Percentiles rank a stretch among this genome's conserved stretches.
These are phyloP conservation scores for Clausena lansium DNA, from an alignment of 345 rosid genomes.

Conservation along the genomic window DNA sequence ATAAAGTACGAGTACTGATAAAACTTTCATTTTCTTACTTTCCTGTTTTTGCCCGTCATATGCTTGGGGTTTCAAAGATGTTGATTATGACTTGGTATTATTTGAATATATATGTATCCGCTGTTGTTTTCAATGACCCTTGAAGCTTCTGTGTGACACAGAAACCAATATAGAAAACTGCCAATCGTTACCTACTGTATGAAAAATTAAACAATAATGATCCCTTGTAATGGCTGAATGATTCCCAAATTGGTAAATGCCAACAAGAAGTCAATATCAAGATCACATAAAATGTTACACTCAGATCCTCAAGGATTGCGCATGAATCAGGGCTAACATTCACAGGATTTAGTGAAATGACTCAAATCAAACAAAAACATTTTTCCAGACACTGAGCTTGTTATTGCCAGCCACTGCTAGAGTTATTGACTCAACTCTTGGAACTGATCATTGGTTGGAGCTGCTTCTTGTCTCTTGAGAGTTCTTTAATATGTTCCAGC, in stretches of 20 bases:
- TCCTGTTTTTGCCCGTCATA: too few species aligned
- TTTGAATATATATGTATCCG: background rate
- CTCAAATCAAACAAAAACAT: background rate
- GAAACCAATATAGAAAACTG: background rate
- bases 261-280: background rate
- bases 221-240: background rate
- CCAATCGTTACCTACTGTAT: background rate
- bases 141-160: background rate
- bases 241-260: background rate
- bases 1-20: too few species aligned
- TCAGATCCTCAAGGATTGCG: background rate
- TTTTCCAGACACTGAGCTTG: background rate
- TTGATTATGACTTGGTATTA: too few species aligned
- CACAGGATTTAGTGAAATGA: background rate
- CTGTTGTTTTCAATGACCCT: background rate
- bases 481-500: background rate
- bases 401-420: background rate
- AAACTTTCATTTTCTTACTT: too few species aligned
- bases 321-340: background rate
- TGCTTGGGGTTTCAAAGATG: too few species aligned
- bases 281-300: background rate
- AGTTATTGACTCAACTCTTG: background rate
- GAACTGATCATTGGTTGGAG: background rate
- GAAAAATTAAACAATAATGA: background rate
- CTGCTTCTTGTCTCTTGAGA: background rate